These are phyloP conservation scores for Allium sativum DNA, from an alignment of 106 monocot species.

Conservation along the genomic window DNA sequence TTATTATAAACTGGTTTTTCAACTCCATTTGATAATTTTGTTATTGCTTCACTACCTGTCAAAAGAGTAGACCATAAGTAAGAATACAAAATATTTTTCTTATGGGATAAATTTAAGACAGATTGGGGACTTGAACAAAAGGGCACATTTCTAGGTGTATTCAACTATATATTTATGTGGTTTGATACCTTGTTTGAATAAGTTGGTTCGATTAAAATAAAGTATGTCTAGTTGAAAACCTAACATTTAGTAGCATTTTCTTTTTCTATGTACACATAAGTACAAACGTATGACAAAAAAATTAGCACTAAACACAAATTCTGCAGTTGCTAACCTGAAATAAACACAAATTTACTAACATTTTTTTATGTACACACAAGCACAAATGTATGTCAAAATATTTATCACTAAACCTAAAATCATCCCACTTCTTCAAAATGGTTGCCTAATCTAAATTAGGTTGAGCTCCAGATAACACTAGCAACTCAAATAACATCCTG, in stretches of 20 bases:
- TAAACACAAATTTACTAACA: not conserved
- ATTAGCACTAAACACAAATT: too few species aligned
- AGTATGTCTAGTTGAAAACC: too few species aligned
- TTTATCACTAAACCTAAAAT: slow-evolving; percentile 24
- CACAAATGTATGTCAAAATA: not conserved
- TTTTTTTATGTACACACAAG: not conserved
- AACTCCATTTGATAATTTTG: too few species aligned
- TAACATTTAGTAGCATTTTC: too few species aligned
- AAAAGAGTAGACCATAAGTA: not conserved
- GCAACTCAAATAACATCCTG: slow-evolving; percentile 50
- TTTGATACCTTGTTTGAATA: too few species aligned
- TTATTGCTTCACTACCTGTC: slow-evolving; percentile 50
- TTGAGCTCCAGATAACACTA: slow-evolving; percentile 37
- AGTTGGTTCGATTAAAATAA: too few species aligned
- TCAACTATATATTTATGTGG: too few species aligned
- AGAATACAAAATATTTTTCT: not conserved
- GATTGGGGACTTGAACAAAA: too few species aligned
- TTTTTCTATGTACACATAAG: too few species aligned
- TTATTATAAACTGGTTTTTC: too few species aligned
- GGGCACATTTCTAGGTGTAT: too few species aligned
- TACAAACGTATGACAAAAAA: too few species aligned
- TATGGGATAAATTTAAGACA: not conserved
- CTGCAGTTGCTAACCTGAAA: slow-evolving; percentile 47
- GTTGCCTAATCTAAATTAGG: slow-evolving; percentile 48
- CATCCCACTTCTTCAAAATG: slow-evolving; percentile 41